Conservation (phyloP, 2,329 filamentous ascomycete species). For the Pseudogymnoascus sp. region DNA sequence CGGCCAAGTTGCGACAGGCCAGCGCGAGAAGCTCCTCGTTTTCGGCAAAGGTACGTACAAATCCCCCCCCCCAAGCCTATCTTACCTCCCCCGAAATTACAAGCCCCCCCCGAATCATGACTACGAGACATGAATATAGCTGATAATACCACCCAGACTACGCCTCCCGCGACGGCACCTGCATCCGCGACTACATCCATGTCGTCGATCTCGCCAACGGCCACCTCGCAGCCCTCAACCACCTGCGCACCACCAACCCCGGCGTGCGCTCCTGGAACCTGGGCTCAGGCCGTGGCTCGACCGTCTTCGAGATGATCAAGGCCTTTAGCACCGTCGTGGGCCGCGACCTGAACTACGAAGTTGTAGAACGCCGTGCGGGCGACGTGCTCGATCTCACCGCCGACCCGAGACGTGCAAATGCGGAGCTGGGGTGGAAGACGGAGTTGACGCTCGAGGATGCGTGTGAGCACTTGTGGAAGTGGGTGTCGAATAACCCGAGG, state of each 20-base stretch:
- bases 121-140: constrained; percentile 8
- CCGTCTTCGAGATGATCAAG: constrained; percentile 95
- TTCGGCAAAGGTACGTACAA: constrained; percentile 72
- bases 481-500: constrained; percentile 94
- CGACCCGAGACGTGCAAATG: constrained; percentile 77
- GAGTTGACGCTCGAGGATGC: constrained; percentile 85
- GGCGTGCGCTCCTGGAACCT: constrained; percentile 95
- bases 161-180: constrained; percentile 78
- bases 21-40: constrained; percentile 86
- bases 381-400: constrained; percentile 94
- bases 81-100: too few species aligned
- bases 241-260: constrained; percentile 74
- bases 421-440: constrained; percentile 88
- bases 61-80: too few species aligned
- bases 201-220: constrained; percentile 82
- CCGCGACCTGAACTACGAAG: constrained; percentile 75
- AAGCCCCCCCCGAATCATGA: not conserved
- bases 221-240: constrained; percentile 82
- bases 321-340: constrained; percentile 86
- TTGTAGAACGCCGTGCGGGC: constrained; percentile 71
- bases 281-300: constrained; percentile 88
- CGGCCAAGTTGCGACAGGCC: constrained; percentile 91
- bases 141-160: constrained; percentile 59
- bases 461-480: constrained; percentile 89
- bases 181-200: constrained; percentile 97